Evolutionary conservation across 2,329 filamentous ascomycete genomes (phyloP), one percentile per base, ranked within the genome.

Genomic region (Paraconiothyrium sp.): DNA sequence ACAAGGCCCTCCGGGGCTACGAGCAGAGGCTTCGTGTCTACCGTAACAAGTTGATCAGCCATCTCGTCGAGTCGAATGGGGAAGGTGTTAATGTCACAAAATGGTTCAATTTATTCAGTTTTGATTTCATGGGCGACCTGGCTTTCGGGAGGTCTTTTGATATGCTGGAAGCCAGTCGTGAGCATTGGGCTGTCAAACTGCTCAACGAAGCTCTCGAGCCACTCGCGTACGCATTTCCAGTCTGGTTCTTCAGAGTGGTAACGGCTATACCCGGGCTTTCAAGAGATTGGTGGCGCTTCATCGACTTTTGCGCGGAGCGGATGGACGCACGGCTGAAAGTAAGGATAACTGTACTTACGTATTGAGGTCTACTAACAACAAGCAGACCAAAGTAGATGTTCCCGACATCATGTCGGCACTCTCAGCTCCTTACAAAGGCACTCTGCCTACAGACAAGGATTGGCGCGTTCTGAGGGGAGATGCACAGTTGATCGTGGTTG

Each of bases 71-170:
- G 24, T 11, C 35, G 4, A 51, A 37, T 13, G 39, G 39, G n/a
- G 9, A 10, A 2, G 43, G 30, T 24, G 14, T 49, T 22, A 37
- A 68, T 34, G 57, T 61, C 11, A 54, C 60, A 1, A 32, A 54
- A 32, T 61, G 57, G 59, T 62, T 63, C 16, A 58, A 74, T 56
- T 78, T 72, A 64, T 68, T 82, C 50, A 71, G 74, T 27, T 78
- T 83, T 63, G 82, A 84, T 57, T 73, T 83, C 35, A 82, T 84
- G 75, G 79, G 78, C 11, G 78, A 80, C 41, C 66, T 80, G 9
- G 71, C 69, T 27, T 76, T 79, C 55, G 73, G 72, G 7, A 72
- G 76, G 58, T 63, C 75, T 27, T 76, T 80, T 61, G 61, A 66
- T 44, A 74, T 77, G 72, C 64, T 80, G 34, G 20, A 58, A 41